Base-by-base conservation (phyloP, 2,329 filamentous ascomycete species). In the Cladosporium sp. region DNA sequence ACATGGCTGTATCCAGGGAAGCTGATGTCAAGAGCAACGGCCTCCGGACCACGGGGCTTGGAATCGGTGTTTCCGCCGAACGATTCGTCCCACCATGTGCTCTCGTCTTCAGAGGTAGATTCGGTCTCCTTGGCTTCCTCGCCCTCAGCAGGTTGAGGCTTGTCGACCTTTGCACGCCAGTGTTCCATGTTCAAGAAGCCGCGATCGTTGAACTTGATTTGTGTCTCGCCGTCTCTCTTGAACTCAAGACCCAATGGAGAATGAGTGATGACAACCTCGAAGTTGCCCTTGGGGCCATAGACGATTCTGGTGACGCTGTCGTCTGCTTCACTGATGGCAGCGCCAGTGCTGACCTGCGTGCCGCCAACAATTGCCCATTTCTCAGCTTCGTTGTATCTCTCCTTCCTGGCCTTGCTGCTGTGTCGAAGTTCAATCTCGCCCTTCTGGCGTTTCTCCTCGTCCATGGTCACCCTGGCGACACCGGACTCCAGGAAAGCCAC, bases 41-140 rank as follows among this genome's bases (percentile, higher is more conserved):
- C 95, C 79, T 99, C 95, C 0, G 95, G 95, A 1, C 95, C 95
- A 74, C 89, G 88, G n/a, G 95, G 94, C 80, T 99, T 99, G 5
- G 90, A 87, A 78, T 99, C 95, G 0, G 93, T 98, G 77, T 95
- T 96, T 68, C 94, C 93, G 70, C 94, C 94, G 78, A 99, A 99
- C 0, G 86, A 87, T 81, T 99, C 95, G 7, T 99, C 95, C 95
- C 95, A 99, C 92, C 93, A 97, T 3, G 93, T 97, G 79, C 89
- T 91, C 76, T 97, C 91, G 70, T 95, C 91, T 88, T 88, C 47
- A 80, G 64, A 18, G 18, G 72, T 72, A 14, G 73, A 73, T 59
- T 83, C 80, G 57, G 81, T 77, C 64, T 82, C 85, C 67, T 88
- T 88, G 69, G 82, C 81, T 65, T 81, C 84, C 65, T 88, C 87